phyloP scores from a whole-genome alignment of 495 filamentous ascomycete genomes.

The Trichoderma reesei region DNA sequence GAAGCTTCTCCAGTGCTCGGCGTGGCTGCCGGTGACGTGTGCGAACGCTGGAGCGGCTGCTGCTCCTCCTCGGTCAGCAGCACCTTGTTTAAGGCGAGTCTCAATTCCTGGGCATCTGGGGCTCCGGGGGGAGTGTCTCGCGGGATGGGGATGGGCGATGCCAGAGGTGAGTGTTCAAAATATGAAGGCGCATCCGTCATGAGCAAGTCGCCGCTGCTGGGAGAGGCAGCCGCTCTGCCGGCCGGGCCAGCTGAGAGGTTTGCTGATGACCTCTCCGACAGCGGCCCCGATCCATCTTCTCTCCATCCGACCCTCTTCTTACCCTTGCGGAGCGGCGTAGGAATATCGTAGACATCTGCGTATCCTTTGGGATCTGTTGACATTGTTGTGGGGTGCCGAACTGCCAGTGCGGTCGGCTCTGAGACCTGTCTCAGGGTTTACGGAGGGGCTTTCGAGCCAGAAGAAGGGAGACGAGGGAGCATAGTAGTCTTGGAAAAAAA shows the following conservation, averaged over 20 bases:
- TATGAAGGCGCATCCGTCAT: background rate
- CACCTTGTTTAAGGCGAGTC: constrained; percentile 5
- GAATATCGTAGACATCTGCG: background rate
- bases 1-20: background rate
- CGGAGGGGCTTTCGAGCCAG: constrained; percentile 5
- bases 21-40: background rate
- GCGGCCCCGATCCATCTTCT: background rate
- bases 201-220: background rate
- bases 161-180: background rate
- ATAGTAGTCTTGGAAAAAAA: background rate
- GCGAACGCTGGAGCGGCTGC: background rate
- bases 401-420: constrained; percentile 2
- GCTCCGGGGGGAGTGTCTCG: background rate
- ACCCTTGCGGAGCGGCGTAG: constrained; percentile 8
- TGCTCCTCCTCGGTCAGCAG: constrained; percentile 10
- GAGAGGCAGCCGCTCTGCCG: background rate
- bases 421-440: constrained; percentile 9
- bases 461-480: background rate
- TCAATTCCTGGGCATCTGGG: constrained; percentile 10
- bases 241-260: background rate
- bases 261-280: background rate
- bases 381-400: background rate
- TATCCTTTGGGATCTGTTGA: background rate
- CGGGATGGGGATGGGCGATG: background rate
- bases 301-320: constrained; percentile 10